Evolutionary conservation across 2,329 filamentous ascomycete genomes (phyloP).

Genomic region (Hypoxylon sp.): DNA sequence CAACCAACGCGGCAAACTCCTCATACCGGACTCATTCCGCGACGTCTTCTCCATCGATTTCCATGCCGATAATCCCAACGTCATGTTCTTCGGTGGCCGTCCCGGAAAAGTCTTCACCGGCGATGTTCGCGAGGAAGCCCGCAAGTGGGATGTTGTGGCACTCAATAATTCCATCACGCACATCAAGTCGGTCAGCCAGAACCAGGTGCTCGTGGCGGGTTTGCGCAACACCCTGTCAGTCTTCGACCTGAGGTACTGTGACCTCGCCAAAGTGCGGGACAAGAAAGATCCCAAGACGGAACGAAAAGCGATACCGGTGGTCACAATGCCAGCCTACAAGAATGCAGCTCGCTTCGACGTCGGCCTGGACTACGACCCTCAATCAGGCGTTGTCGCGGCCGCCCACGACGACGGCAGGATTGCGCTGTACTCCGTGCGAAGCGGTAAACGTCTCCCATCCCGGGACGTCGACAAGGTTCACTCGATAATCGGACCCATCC

Average conservation of each 20-base stretch:
- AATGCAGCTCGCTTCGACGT: conserved; percentile 63
- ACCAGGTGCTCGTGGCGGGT: conserved; percentile 67
- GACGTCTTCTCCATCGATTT: conserved; percentile 66
- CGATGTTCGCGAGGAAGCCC: conserved; percentile 57
- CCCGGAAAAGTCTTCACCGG: conserved; percentile 60
- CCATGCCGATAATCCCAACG: conserved; percentile 56
- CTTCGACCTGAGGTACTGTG: conserved; percentile 67
- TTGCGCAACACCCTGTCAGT: conserved; percentile 63
- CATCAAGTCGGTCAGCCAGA: conserved; percentile 61
- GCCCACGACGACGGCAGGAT: conserved; percentile 65
- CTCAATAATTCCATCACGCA: conserved; percentile 62
- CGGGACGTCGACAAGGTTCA: conserved; percentile 38
- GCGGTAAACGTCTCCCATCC: conserved; percentile 56
- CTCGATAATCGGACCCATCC: conserved; percentile 52
- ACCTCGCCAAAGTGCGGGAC: too few species aligned
- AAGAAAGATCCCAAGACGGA: conserved; percentile 26
- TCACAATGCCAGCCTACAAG: conserved; percentile 63
- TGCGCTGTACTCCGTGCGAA: conserved; percentile 62
- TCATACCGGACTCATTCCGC: conserved; percentile 28
- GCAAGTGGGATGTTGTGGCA: conserved; percentile 41
- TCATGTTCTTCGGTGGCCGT: conserved; percentile 66
- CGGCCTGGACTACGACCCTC: conserved; percentile 64
- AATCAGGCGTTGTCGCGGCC: conserved; percentile 65
- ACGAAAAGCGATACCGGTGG: conserved; percentile 54
- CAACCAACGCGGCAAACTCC: neutral